phyloP scores from a whole-genome alignment of 2,329 filamentous ascomycete genomes.

The Annulohypoxylon truncatum region DNA sequence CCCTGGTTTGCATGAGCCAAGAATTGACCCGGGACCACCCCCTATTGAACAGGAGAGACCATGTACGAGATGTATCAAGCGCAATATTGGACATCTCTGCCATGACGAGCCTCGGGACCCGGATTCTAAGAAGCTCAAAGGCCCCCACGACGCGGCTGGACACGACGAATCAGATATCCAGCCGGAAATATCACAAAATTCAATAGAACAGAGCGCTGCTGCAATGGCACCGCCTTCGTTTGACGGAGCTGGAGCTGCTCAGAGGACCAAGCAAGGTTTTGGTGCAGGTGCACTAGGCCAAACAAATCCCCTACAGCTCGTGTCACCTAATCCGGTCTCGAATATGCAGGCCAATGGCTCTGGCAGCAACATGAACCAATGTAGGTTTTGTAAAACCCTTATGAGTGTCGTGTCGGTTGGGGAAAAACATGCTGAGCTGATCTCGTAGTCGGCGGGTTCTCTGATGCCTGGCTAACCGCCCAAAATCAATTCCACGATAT shows the following conservation, averaged over 20 bases:
- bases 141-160: conserved; percentile 65
- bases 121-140: conserved; percentile 82
- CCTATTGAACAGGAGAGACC: conserved; percentile 79
- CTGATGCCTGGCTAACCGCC: conserved; percentile 81
- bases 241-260: conserved; percentile 52
- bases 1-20: conserved; percentile 47
- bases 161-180: conserved; percentile 71
- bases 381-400: conserved; percentile 67
- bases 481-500: conserved; percentile 93
- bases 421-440: conserved; percentile 45
- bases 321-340: conserved; percentile 77
- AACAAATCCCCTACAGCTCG: conserved; percentile 71
- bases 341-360: conserved; percentile 72
- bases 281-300: conserved; percentile 60
- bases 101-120: conserved; percentile 96
- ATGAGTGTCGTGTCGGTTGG: conserved; percentile 44
- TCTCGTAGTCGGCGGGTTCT: conserved; percentile 77
- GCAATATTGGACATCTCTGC: conserved; percentile 97
- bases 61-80: conserved; percentile 97
- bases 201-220: conserved; percentile 65
- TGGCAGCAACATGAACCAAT: conserved; percentile 75
- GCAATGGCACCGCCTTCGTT: conserved; percentile 67
- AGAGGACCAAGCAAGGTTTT: conserved; percentile 59
- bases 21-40: conserved; percentile 52
- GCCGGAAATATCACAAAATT: conserved; percentile 64